A percentile compares a stretch with the other conserved stretches of the same genome.
These are phyloP conservation scores for Coniochaeta hoffmannii DNA, from an alignment of 2,329 filamentous ascomycete genomes.

Conservation along the genomic window DNA sequence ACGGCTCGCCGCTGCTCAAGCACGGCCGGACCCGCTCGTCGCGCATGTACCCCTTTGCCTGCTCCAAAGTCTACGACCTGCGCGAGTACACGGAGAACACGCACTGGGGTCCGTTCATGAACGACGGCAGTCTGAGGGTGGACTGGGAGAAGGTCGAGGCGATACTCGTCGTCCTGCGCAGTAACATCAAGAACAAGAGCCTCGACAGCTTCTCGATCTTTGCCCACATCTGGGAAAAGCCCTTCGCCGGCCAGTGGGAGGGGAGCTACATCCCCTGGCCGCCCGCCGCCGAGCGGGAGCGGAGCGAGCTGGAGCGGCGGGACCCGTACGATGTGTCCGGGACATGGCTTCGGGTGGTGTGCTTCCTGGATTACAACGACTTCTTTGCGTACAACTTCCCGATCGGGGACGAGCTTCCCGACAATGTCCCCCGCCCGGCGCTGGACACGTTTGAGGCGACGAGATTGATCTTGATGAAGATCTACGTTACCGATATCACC, in stretches of 20 bases:
- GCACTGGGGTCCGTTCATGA: conserved; percentile 64
- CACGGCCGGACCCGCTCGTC: conserved; percentile 26
- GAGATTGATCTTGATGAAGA: conserved; percentile 61
- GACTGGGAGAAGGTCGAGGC: conserved; percentile 80
- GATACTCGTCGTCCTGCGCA: conserved; percentile 60
- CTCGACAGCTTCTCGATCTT: conserved; percentile 37
- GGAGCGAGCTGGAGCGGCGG: conserved; percentile 37
- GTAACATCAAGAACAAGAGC: conserved; percentile 49
- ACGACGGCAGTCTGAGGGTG: conserved; percentile 52
- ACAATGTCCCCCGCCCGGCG: conserved; percentile 38
- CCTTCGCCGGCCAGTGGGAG: conserved; percentile 49
- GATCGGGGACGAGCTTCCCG: conserved; percentile 29
- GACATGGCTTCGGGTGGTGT: conserved; percentile 59
- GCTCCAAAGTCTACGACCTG: conserved; percentile 66
- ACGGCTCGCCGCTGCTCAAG: conserved; percentile 50
- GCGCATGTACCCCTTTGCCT: conserved; percentile 51
- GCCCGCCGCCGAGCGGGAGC: conserved; percentile 3
- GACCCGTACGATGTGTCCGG: conserved; percentile 69
- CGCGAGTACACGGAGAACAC: conserved; percentile 55
- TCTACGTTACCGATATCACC: conserved; percentile 55
- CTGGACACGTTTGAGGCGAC: conserved; percentile 60
- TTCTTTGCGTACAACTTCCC: conserved; percentile 67
- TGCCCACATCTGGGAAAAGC: conserved; percentile 42
- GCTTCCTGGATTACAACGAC: conserved; percentile 55
- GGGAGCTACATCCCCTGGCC: conserved; percentile 36